Evolutionary conservation across 192 early-diverging fungal genomes (phyloP), one percentile per base, ranked within the genome.

Genomic region (Coemansia sp.): DNA sequence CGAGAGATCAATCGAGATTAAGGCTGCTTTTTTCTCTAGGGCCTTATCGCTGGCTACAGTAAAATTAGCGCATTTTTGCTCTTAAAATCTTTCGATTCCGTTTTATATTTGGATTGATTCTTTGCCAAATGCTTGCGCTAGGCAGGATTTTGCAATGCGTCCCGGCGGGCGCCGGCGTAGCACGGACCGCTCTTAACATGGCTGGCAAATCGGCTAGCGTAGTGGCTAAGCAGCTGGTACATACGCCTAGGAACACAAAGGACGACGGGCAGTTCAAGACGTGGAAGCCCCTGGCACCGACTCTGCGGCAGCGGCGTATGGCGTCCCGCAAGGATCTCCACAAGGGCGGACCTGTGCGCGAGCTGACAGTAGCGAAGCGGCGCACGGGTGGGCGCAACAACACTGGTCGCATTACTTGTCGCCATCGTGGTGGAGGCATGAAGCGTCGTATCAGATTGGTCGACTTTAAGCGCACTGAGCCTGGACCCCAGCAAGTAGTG

Each of bases 351-450:
- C 89, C 92, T 18, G 74, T 95, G n/a, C 84, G 88, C 41, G 77
- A 87, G 26, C 83, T 98, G 50, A 92, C 92, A 1, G 72, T 91
- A 52, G 91, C 91, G 31, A 96, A 95, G 85, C 85, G 90, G 35
- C 83, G 85, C 34, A 90, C 85, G 1, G 93, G 93, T 28, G 96
- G 96, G 6, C 86, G 96, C 56, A 95, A 94, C 85, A 88, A 90
- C 75, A 90, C 88, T 9, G 96, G 96, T 12, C 83, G 85, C 28
- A 93, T 99, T 70, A 96, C 94, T 12, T 89, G 94, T 36, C 89
- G 94, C 13, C 93, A 95, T 69, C 91, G 93, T 43, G 96, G 96
- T 36, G 96, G 95, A 33, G 96, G 96, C 23, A 92, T 92, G 72
- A 94, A 94, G 73, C 86, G 90, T 42, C 87, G 93, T 43, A 86